These are phyloP conservation scores for Colletotrichum sp. DNA, from an alignment of 2,329 filamentous ascomycete species.

Conservation along the genomic window DNA sequence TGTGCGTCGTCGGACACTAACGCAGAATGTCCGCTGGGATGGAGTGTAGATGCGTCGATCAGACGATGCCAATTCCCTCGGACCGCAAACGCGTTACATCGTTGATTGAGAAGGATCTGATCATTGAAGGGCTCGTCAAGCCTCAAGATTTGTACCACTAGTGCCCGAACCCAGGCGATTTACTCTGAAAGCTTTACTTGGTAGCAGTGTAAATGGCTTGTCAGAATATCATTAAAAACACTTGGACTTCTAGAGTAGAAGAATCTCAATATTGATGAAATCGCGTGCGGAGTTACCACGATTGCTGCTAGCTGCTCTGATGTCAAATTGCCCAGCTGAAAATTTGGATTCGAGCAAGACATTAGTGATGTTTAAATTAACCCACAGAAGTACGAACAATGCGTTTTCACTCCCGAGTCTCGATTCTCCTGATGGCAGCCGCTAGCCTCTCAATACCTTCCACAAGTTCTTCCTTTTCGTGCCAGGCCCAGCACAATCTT, in stretches of 20 bases:
- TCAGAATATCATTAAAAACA: neutral
- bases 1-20: neutral
- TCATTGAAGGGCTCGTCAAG: neutral
- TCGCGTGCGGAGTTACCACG: neutral
- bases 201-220: neutral
- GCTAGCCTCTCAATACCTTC: conserved; percentile 72
- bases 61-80: neutral
- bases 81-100: neutral
- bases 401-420: neutral
- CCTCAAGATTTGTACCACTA: neutral
- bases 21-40: neutral
- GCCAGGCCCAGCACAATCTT: conserved; percentile 75
- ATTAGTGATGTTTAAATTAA: neutral
- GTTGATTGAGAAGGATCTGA: neutral
- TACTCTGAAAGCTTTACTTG: neutral
- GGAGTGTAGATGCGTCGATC: neutral
- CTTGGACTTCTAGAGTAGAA: neutral
- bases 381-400: neutral
- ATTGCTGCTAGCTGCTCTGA: neutral
- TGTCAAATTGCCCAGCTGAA: neutral
- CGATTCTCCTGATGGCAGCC: neutral
- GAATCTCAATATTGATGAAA: neutral
- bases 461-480: conserved; percentile 67
- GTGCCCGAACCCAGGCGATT: neutral
- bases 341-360: neutral